Conservation (phyloP, 805 yeast genomes). For the Brettanomyces anomalus region DNA sequence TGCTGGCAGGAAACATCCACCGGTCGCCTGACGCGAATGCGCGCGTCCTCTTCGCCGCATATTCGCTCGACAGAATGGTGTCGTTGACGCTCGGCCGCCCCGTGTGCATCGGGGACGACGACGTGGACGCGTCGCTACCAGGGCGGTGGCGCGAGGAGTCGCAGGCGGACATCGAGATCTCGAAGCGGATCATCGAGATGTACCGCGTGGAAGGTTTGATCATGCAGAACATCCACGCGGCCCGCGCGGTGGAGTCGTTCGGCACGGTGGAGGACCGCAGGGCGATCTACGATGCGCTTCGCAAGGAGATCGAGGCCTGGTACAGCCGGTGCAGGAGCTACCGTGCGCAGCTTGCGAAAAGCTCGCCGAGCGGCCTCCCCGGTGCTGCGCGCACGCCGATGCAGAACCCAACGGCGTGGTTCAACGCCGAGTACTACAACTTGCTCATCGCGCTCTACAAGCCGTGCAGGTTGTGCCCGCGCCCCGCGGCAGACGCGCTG, state of each 20-base stretch:
- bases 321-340: conserved; percentile 16
- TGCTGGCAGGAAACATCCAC: conserved; percentile 18
- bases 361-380: conserved; percentile 1
- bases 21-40: conserved; percentile 14
- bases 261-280: conserved; percentile 24
- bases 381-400: conserved; percentile 11
- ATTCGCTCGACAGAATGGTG: conserved; percentile 20
- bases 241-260: conserved; percentile 27
- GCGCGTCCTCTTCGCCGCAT: conserved; percentile 26
- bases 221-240: conserved; percentile 36
- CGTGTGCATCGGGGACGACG: conserved; percentile 19
- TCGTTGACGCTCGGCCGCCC: conserved; percentile 21
- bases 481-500: conserved; percentile 31
- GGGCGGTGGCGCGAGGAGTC: conserved; percentile 31
- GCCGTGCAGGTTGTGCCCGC: conserved; percentile 40
- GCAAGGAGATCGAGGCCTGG: conserved; percentile 32
- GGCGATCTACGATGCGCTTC: conserved; percentile 23
- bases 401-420: conserved; percentile 28
- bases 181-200: conserved; percentile 33
- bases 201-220: conserved; percentile 40
- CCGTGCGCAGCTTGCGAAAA: conserved; percentile 12
- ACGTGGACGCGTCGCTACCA: conserved; percentile 22
- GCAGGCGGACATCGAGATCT: conserved; percentile 29
- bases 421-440: conserved; percentile 35
- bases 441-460: conserved; percentile 37